Percentiles rank a stretch among this genome's conserved stretches.
phyloP scores from a whole-genome alignment of 129 eudicot genomes.

The Escallonia herrerae region DNA sequence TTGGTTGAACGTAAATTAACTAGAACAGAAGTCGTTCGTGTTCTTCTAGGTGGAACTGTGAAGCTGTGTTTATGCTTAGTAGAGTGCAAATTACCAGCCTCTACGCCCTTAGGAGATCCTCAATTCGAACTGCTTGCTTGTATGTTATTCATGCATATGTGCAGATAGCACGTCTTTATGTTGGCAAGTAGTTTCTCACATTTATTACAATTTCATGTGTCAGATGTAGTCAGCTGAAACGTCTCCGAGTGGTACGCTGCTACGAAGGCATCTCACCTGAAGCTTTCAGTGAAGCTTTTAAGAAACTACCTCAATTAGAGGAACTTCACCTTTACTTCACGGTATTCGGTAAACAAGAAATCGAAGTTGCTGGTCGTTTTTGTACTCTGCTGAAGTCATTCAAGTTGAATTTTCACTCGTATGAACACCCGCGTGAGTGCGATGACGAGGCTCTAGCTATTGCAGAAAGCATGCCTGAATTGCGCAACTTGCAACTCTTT shows the following conservation, averaged over 20 bases:
- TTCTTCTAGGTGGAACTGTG: no score
- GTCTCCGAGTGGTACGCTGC: constrained; percentile 4
- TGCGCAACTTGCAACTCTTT: constrained; percentile 19
- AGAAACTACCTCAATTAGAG: constrained; percentile 16
- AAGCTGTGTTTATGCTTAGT: no score
- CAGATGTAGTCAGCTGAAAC: constrained; percentile 17
- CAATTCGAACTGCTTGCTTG: no score
- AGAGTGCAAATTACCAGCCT: no score
- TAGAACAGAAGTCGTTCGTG: no score
- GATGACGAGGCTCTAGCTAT: constrained; percentile 16
- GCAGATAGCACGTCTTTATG: no score
- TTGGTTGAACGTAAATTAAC: no score
- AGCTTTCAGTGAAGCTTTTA: constrained; percentile 9
- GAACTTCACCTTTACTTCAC: constrained; percentile 13
- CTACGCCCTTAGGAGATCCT: no score
- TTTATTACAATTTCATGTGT: no score
- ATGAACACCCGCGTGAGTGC: not conserved
- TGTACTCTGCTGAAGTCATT: constrained; percentile 22
- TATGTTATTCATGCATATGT: no score
- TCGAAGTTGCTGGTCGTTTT: constrained; percentile 3
- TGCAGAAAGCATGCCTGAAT: constrained; percentile 14
- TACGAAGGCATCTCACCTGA: not conserved
- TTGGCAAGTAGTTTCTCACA: no score
- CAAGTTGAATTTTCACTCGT: constrained; percentile 6
- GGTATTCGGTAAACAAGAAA: constrained; percentile 2